phyloP scores from a whole-genome alignment of 495 filamentous ascomycete genomes.

The Bombardia bombarda region DNA sequence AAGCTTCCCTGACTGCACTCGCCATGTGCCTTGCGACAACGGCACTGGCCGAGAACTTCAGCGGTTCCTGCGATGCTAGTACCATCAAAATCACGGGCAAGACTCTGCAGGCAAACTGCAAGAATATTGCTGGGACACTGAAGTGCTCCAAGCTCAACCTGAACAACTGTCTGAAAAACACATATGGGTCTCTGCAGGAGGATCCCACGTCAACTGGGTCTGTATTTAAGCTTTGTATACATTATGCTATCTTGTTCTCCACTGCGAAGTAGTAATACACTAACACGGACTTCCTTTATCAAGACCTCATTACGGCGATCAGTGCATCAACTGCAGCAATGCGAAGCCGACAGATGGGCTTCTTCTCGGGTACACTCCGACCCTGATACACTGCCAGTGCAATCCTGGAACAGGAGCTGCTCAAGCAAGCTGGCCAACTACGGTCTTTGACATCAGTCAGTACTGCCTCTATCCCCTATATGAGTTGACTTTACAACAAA shows the following conservation, averaged over 20 bases:
- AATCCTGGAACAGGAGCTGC: slow-evolving; percentile 15
- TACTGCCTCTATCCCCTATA: not conserved
- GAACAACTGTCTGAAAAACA: slow-evolving; percentile 20
- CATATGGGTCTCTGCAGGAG: slow-evolving; percentile 10
- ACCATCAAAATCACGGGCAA: slow-evolving; percentile 15
- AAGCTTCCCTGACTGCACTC: not conserved
- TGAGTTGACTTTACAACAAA: not conserved
- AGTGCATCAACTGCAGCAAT: slow-evolving; percentile 20
- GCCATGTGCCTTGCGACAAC: not conserved
- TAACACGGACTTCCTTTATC: not conserved
- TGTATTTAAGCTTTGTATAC: not conserved
- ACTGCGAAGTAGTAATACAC: not conserved
- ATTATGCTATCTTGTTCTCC: not conserved
- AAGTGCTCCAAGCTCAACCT: slow-evolving; percentile 17
- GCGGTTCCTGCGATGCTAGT: slow-evolving; percentile 9
- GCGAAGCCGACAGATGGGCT: slow-evolving; percentile 4
- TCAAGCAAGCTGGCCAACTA: slow-evolving; percentile 14
- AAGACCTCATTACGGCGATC: slow-evolving; percentile 13
- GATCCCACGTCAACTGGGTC: slow-evolving; percentile 15
- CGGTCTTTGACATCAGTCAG: slow-evolving; percentile 17
- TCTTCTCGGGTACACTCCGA: slow-evolving; percentile 1
- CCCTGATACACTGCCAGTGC: slow-evolving; percentile 15
- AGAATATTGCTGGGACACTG: slow-evolving; percentile 10
- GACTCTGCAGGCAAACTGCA: slow-evolving; percentile 16
- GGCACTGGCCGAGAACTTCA: slow-evolving; percentile 9